Evolutionary conservation across 768 basidiomycete genomes (phyloP).

Genomic region (Suillus subaureus): DNA sequence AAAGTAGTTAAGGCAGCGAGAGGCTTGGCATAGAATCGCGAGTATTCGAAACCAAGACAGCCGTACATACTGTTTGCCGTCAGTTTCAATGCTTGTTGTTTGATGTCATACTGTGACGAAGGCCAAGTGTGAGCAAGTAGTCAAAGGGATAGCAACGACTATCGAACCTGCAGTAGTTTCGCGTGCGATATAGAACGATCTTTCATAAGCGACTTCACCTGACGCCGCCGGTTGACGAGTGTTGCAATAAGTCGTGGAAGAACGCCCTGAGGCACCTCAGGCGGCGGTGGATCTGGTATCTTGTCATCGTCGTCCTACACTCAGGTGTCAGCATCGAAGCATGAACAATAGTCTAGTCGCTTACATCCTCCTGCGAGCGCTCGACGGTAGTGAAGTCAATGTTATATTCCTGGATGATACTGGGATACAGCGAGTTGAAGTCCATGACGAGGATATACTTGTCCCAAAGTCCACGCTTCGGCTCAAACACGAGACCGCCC

Average conservation of each 20-base stretch:
- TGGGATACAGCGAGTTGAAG: conserved; percentile 98
- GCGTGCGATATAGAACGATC: conserved; percentile 71
- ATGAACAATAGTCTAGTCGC: conserved; percentile 21
- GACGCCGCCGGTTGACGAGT: conserved; percentile 84
- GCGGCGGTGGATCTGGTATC: conserved; percentile 84
- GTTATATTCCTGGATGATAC: conserved; percentile 99
- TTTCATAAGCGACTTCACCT: conserved; percentile 96
- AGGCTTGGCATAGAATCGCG: conserved; percentile 93
- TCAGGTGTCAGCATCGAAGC: not conserved
- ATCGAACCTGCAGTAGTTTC: conserved; percentile 77
- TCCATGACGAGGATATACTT: conserved; percentile 99
- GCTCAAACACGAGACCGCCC: conserved; percentile 97
- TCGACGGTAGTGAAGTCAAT: conserved; percentile 99
- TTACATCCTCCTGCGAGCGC: conserved; percentile 58
- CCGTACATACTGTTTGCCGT: conserved; percentile 99
- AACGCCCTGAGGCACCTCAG: conserved; percentile 77
- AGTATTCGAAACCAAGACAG: conserved; percentile 96
- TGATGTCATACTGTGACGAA: conserved; percentile 82
- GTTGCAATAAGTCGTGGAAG: conserved; percentile 98
- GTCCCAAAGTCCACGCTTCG: conserved; percentile 95
- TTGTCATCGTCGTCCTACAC: conserved; percentile 69
- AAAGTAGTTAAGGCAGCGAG: conserved; percentile 97
- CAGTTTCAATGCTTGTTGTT: conserved; percentile 94
- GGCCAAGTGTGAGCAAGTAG: conserved; percentile 5
- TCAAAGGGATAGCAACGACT: not conserved